A percentile compares a stretch with the other conserved stretches of the same genome.
Evolutionary conservation across 371 early-diverging fungal species (phyloP).

Genomic region (Massospora cicadina): DNA sequence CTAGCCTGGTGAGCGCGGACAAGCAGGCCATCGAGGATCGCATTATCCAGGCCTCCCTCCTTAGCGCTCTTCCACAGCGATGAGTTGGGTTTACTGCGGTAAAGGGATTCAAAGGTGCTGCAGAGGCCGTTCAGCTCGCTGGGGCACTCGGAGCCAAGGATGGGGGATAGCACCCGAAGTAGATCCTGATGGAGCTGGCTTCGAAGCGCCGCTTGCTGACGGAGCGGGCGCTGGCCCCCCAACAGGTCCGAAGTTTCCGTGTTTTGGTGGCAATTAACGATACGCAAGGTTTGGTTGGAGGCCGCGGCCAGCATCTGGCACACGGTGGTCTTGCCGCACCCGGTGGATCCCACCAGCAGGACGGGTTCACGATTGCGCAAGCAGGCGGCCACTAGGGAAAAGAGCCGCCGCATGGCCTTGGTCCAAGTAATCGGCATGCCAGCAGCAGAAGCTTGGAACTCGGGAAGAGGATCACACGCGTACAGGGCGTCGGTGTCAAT

Average conservation of each 20-base stretch:
- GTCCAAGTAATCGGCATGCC: constrained; percentile 76
- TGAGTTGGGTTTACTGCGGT: background rate
- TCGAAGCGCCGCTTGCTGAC: constrained; percentile 26
- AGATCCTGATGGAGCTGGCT: background rate
- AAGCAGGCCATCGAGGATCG: constrained; percentile 6
- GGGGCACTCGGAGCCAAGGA: background rate
- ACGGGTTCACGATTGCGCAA: constrained; percentile 84
- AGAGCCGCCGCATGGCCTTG: constrained; percentile 79
- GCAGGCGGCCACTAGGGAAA: constrained; percentile 71
- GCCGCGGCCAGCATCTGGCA: constrained; percentile 77
- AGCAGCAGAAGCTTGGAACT: constrained; percentile 21
- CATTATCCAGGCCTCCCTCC: background rate
- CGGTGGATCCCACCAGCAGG: constrained; percentile 97
- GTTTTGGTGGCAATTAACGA: constrained; percentile 95
- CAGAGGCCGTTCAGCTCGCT: background rate
- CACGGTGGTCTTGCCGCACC: constrained; percentile 98
- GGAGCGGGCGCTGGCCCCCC: constrained; percentile 91
- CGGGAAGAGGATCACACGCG: constrained; percentile 32
- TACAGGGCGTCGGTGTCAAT: constrained; percentile 46
- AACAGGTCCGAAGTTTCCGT: constrained; percentile 96
- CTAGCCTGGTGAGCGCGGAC: constrained; percentile 14
- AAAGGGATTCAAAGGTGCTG: background rate
- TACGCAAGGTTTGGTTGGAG: constrained; percentile 44
- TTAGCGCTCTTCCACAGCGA: background rate
- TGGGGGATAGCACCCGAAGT: background rate